Base-by-base conservation (phyloP, 2,329 filamentous ascomycete genomes). In the Zymoseptoria ardabiliae region DNA sequence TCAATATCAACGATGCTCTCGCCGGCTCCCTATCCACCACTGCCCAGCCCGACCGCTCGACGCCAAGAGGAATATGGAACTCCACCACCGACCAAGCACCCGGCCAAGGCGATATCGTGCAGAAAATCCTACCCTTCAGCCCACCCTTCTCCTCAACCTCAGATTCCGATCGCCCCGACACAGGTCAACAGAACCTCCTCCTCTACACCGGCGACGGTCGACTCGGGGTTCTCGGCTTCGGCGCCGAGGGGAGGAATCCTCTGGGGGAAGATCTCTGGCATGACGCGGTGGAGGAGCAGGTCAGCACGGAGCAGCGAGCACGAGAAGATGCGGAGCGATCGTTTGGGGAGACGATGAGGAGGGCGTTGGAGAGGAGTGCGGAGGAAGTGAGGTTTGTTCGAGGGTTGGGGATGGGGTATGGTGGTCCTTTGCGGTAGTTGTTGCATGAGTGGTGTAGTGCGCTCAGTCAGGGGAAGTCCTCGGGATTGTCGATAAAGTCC, bases 201-300 rank as follows among this genome's bases (percentile, higher is more conserved):
- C 79, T 96, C 53, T 96, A 91, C 91, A 96, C 91, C 0, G 92
- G 91, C 19, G 91, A 96, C 49, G 78, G 78, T 60, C 86, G 86
- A 63, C 77, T 96, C 53, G 92, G 91, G 0, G 78, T 94, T 59
- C 73, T 95, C 13, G 74, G 76, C 0, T 79, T 81, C 65, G 76
- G 79, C 4, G 64, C 68, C 20, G 6, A 6, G 3, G 50, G 22
- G 5, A 57, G 55, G 58, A 66, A 58, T 70, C 75, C 64, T 62
- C 65, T 72, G 4, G 73, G 71, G 49, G 70, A 72, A 5, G 73
- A 73, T 56, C 67, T 72, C 11, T 72, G 72, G 65, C 69, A 70
- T 25, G 68, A 70, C 50, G 66, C 65, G 2, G 54, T 70, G 8
- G 66, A 69, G 25, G 78, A 82, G 65, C 70, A 74, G 56, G 77